Base-by-base conservation (phyloP, 352 stramenopile genomes). In the Pythium graminicola region DNA sequence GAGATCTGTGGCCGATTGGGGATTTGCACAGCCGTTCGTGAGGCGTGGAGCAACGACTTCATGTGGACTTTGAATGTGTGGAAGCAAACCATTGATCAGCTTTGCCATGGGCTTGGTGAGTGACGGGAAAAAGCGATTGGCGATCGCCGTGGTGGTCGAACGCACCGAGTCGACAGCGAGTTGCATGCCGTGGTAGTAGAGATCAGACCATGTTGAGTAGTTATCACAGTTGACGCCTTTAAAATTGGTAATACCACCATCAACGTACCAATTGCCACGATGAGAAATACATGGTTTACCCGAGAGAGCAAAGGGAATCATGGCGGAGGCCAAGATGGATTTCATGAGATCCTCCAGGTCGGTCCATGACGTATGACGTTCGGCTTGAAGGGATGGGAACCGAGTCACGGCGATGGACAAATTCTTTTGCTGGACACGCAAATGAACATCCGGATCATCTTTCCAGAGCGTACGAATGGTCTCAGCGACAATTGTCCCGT, bases 161-260 rank as follows among this genome's bases (percentile, higher is more conserved):
- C 69, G 67, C 40, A 73, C 57, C 7, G 57, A 69, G 55, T 77
- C 64, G 40, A 79, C 44, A n/a, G 65, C 60, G 1, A 75, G 55
- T 53, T 85, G 73, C 52, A 62, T 54, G 8, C 58, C 56, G 62
- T 87, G 72, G 62, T 72, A 84, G 48, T 69, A 69, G 4, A 87
- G 7, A 20, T 85, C 76, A 24, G 65, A 62, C 65, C 60, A 69
- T 6, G 76, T 87, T 52, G 68, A 76, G 65, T 87, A 85, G 19
- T 72, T 53, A 38, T 78, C 76, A 39, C 67, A 68, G 53, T 75
- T 73, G 23, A 84, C 62, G 26, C 76, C 76, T 50, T 83, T 87
- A 33, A 85, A 85, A 61, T 85, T 87, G 61, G 72, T 85, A 52
- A 87, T 67, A 36, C 64, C 71, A 38, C 76, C 76, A 51, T 87